Base-by-base conservation (phyloP, 2,329 filamentous ascomycete genomes). In the Zarea fungicola region DNA sequence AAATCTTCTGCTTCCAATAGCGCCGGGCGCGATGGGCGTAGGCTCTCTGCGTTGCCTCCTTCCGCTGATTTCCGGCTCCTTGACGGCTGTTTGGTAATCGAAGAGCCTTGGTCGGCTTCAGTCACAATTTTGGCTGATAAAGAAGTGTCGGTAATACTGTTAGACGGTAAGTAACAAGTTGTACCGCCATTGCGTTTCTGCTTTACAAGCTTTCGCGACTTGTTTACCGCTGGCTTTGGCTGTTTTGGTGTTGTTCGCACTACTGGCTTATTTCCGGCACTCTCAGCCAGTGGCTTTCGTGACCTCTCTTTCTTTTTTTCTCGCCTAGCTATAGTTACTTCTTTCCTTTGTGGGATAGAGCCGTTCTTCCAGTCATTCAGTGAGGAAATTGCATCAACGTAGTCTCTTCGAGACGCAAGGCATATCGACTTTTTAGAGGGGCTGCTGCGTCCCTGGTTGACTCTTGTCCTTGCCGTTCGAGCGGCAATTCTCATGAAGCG, bases 401-500 rank as follows among this genome's bases (percentile, higher is more conserved):
- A 80, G 57, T 85, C 82, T 54, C 69, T 67, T n/a, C 79, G 74
- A 25, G 72, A 81, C 19, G 77, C 79, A n/a, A 85, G 66, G 49
- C 74, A 72, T 52, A 85, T 81, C n/a, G 67, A 61, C 58, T 85
- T 85, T 36, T 59, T 69, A 0, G 65, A 65, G 1, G 79, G 80
- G 47, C 74, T 82, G 6, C 75, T 70, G 58, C 77, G 76, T 14
- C 81, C 81, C 53, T 75, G 67, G 11, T 72, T 69, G 22, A 54
- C 58, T 28, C 70, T 72, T 44, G 62, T 69, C 47, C 66, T 75
- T 4, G 74, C 80, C 45, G 77, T 71, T 14, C 82, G 78, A 36
- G 79, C 80, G 43, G 82, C 82, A 57, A 85, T 73, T 51, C 73
- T 80, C 28, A 85, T 64, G 53, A 85, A 85, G 2, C 61, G 64